Evolutionary conservation across 2,329 filamentous ascomycete genomes (phyloP).

Genomic region (Aspergillus intermedius): DNA sequence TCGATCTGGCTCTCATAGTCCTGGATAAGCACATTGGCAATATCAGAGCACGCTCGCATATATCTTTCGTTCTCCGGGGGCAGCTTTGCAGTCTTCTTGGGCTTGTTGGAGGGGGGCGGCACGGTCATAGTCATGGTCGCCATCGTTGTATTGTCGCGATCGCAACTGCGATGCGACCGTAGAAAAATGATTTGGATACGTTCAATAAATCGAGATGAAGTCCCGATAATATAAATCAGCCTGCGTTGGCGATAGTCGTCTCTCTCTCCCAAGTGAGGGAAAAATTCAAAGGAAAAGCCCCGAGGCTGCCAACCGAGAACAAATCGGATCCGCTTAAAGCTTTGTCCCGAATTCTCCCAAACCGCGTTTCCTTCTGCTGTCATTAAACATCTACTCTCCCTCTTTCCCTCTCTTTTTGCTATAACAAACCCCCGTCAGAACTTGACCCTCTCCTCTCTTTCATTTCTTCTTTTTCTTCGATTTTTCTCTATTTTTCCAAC

Average conservation of each 20-base stretch:
- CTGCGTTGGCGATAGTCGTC: too few relatives aligned
- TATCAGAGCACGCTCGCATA: constrained; percentile 89
- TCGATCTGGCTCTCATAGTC: constrained; percentile 81
- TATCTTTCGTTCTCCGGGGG: constrained; percentile 92
- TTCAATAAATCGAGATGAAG: too few relatives aligned
- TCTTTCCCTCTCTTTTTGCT: constrained; percentile 10
- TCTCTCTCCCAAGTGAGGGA: neutral
- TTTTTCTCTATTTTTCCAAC: constrained; percentile 12
- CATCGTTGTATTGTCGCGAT: constrained; percentile 40
- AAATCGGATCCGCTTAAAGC: constrained; percentile 32
- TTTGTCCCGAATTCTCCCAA: constrained; percentile 30
- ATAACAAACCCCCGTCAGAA: constrained; percentile 3
- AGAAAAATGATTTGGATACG: neutral
- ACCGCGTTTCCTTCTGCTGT: constrained; percentile 15
- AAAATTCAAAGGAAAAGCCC: constrained; percentile 3
- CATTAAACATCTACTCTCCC: neutral
- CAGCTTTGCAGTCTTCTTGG: constrained; percentile 67
- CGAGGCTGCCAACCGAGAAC: constrained; percentile 22
- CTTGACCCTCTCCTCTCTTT: constrained; percentile 6
- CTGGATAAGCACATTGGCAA: constrained; percentile 87
- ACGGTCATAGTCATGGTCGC: constrained; percentile 57
- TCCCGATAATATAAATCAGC: too few relatives aligned
- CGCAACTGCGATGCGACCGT: neutral
- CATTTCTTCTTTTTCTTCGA: constrained; percentile 11
- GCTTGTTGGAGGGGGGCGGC: constrained; percentile 45